Evolutionary conservation across 345 rosid genomes (phyloP).

Genomic region (Melastoma malabathricum): DNA sequence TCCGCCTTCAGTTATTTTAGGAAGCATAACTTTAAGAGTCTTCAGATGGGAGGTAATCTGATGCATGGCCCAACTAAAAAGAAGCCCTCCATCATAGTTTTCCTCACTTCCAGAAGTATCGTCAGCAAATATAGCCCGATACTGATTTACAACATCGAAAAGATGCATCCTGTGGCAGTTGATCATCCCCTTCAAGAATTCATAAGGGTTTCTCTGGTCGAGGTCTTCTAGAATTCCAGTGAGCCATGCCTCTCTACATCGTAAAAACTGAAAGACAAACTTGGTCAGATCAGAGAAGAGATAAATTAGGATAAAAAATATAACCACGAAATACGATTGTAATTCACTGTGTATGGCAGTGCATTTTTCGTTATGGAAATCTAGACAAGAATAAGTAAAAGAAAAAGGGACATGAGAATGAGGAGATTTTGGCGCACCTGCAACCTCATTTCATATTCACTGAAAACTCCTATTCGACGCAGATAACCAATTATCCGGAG

Average conservation of each 20-base stretch:
- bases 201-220: constrained; percentile 81
- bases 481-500: too few species aligned
- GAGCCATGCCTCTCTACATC: constrained; percentile 98
- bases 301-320: constrained; percentile 6
- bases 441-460: too few species aligned
- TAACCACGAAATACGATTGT: background rate
- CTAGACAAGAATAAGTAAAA: background rate
- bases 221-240: constrained; percentile 92
- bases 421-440: constrained; percentile 64
- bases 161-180: constrained; percentile 65
- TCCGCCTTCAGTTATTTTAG: constrained; percentile 93
- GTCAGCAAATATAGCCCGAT: constrained; percentile 92
- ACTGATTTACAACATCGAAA: constrained; percentile 92
- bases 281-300: constrained; percentile 2
- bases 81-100: constrained; percentile 86
- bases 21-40: constrained; percentile 86
- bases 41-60: constrained; percentile 92
- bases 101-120: constrained; percentile 96
- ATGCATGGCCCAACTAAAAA: constrained; percentile 98
- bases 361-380: background rate
- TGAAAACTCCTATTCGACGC: too few species aligned
- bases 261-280: constrained; percentile 57
- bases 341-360: too few species aligned
- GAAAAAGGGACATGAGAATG: constrained; percentile 68
- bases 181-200: constrained; percentile 70